phyloP scores from a whole-genome alignment of 192 early-diverging fungal genomes.

The Spinellus fusiger region DNA sequence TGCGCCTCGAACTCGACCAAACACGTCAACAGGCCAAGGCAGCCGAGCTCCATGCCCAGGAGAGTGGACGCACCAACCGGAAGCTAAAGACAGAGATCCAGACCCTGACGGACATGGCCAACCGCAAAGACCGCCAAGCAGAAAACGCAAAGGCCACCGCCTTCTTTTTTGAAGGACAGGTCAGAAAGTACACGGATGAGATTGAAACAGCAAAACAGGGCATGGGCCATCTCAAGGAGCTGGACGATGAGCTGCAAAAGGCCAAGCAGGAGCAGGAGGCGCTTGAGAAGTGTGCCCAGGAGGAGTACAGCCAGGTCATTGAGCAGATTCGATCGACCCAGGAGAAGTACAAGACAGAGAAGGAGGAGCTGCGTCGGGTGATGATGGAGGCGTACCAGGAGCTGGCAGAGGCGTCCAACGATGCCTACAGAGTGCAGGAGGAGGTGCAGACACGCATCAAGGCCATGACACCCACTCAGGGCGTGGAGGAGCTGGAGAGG shows the following conservation, averaged over 20 bases:
- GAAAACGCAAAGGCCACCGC: slow-evolving; percentile 38
- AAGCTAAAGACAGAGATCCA: slow-evolving; percentile 33
- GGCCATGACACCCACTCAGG: not conserved
- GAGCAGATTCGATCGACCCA: slow-evolving; percentile 13
- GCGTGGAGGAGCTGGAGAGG: slow-evolving; percentile 8
- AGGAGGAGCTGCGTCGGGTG: slow-evolving; percentile 8
- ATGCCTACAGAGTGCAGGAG: slow-evolving; percentile 17
- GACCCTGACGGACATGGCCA: slow-evolving; percentile 32
- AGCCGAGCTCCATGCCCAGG: slow-evolving; percentile 26
- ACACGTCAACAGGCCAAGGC: slow-evolving; percentile 26
- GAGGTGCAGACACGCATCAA: slow-evolving; percentile 12
- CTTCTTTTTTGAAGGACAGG: slow-evolving; percentile 37
- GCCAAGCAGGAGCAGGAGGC: slow-evolving; percentile 24
- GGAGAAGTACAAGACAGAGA: slow-evolving; percentile 20
- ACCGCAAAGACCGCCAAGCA: slow-evolving; percentile 35
- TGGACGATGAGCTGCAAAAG: slow-evolving; percentile 29
- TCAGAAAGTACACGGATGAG: slow-evolving; percentile 36
- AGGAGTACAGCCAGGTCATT: slow-evolving; percentile 22
- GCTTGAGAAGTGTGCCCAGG: slow-evolving; percentile 11
- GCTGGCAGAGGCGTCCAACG: slow-evolving; percentile 12
- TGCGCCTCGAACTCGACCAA: slow-evolving; percentile 23
- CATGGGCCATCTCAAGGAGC: slow-evolving; percentile 26
- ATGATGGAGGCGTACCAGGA: slow-evolving; percentile 22
- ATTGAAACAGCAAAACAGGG: slow-evolving; percentile 33
- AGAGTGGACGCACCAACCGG: slow-evolving; percentile 31